Percentiles rank a stretch among this genome's conserved stretches.
These are phyloP conservation scores for Balakata baccata DNA, from an alignment of 345 rosid species.

Conservation along the genomic window DNA sequence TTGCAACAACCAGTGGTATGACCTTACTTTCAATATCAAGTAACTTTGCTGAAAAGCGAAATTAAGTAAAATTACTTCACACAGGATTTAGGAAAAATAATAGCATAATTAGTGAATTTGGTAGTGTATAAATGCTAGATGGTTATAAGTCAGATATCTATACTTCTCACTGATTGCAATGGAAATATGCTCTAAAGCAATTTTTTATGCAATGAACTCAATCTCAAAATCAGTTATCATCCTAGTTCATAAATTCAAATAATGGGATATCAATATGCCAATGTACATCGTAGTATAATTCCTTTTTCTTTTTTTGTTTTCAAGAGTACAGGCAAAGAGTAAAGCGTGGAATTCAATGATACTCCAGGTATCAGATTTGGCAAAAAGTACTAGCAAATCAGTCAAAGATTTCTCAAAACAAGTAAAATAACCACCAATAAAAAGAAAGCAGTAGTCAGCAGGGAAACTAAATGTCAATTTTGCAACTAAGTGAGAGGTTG, in stretches of 20 bases:
- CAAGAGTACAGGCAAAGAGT: neutral
- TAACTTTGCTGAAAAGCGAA: slow-evolving; percentile 58
- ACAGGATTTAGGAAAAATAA: slow-evolving; percentile 12
- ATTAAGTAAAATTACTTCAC: slow-evolving; percentile 2
- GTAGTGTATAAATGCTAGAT: neutral
- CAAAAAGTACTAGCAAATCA: neutral
- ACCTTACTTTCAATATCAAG: slow-evolving; percentile 72
- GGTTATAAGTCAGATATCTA: neutral
- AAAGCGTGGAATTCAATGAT: neutral
- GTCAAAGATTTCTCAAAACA: neutral
- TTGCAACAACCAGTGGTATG: slow-evolving; percentile 64
- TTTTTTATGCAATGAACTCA: neutral
- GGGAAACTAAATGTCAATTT: neutral
- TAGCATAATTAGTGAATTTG: neutral
- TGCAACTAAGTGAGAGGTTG: neutral
- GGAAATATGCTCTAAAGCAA: neutral
- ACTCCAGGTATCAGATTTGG: neutral
- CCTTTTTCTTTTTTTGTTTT: neutral
- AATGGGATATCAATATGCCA: neutral
- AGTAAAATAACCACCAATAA: neutral
- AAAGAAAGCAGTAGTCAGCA: neutral
- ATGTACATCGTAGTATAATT: neutral
- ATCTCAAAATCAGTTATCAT: neutral
- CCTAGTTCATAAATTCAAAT: neutral
- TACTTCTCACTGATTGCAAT: neutral